phyloP scores from a whole-genome alignment of 345 rosid species.

The Fremontodendron californicum region DNA sequence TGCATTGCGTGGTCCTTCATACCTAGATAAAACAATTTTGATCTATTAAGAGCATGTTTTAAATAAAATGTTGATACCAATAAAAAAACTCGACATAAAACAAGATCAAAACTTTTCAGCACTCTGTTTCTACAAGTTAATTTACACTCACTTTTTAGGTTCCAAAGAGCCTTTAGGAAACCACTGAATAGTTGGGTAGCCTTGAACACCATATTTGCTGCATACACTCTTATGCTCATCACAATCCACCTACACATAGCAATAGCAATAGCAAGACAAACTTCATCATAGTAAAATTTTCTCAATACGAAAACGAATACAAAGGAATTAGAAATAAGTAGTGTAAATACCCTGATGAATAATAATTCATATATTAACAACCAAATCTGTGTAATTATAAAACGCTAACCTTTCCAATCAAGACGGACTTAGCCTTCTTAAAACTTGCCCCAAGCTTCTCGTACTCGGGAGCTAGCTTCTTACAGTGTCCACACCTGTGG shows the following conservation, averaged over 20 bases:
- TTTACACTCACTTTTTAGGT: constrained; percentile 71
- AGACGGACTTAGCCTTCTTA: constrained; percentile 76
- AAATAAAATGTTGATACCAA: background rate
- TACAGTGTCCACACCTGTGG: constrained; percentile 98
- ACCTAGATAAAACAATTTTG: constrained; percentile 37
- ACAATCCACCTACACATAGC: constrained; percentile 72
- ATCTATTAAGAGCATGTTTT: background rate
- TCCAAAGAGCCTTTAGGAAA: constrained; percentile 94
- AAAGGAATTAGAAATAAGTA: background rate
- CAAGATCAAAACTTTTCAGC: background rate
- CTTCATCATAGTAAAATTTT: background rate
- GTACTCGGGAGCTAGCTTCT: constrained; percentile 97
- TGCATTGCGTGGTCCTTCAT: constrained; percentile 85
- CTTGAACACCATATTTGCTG: constrained; percentile 87
- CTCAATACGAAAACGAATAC: background rate
- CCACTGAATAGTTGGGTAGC: constrained; percentile 95
- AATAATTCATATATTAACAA: background rate
- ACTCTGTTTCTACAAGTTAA: background rate
- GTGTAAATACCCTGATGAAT: background rate
- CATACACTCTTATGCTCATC: constrained; percentile 90
- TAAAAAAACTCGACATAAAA: background rate
- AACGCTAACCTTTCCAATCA: constrained; percentile 78
- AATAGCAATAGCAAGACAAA: background rate
- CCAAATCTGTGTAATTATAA: background rate
- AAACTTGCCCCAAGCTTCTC: constrained; percentile 92